Evolutionary conservation across 2,329 filamentous ascomycete species (phyloP).

Genomic region (Penicillium sp.): DNA sequence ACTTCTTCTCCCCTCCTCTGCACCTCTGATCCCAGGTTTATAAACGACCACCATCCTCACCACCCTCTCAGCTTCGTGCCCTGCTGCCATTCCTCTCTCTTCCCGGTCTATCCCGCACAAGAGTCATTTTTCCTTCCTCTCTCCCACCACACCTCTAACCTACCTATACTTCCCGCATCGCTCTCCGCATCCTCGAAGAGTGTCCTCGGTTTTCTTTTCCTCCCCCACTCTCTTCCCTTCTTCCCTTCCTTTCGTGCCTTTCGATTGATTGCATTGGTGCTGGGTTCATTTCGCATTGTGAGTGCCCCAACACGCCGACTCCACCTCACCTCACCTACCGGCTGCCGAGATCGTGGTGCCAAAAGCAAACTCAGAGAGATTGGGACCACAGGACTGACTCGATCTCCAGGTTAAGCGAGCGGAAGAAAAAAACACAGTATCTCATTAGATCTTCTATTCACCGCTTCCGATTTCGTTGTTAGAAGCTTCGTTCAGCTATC

Average conservation of each 20-base stretch:
- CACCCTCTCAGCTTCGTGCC: conserved; percentile 14
- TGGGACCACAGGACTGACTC: conserved; percentile 23
- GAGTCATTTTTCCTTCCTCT: conserved; percentile 24
- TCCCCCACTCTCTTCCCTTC: conserved; percentile 12
- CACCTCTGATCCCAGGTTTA: conserved; percentile 12
- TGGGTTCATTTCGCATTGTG: conserved; percentile 35
- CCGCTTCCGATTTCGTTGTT: conserved; percentile 14
- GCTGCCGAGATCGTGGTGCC: background rate
- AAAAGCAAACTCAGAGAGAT: background rate
- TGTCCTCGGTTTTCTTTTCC: conserved; percentile 10
- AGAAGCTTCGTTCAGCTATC: conserved; percentile 17
- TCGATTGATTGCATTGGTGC: conserved; percentile 27
- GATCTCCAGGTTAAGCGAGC: conserved; percentile 25
- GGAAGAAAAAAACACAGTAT: conserved; percentile 16
- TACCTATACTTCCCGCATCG: conserved; percentile 22
- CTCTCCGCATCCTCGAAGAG: conserved; percentile 20
- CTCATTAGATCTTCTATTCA: conserved; percentile 22
- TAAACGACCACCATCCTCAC: conserved; percentile 13
- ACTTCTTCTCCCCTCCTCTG: conserved; percentile 17
- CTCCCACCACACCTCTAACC: conserved; percentile 15
- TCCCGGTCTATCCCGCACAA: conserved; percentile 32
- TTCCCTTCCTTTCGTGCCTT: conserved; percentile 15
- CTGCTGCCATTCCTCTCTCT: conserved; percentile 18
- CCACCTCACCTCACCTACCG: conserved; percentile 2
- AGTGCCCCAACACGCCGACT: conserved; percentile 17